Percentiles rank a stretch among this genome's conserved stretches.
Evolutionary conservation across 306 rosid genomes (phyloP).

Genomic region (Acacia melanoxylon): DNA sequence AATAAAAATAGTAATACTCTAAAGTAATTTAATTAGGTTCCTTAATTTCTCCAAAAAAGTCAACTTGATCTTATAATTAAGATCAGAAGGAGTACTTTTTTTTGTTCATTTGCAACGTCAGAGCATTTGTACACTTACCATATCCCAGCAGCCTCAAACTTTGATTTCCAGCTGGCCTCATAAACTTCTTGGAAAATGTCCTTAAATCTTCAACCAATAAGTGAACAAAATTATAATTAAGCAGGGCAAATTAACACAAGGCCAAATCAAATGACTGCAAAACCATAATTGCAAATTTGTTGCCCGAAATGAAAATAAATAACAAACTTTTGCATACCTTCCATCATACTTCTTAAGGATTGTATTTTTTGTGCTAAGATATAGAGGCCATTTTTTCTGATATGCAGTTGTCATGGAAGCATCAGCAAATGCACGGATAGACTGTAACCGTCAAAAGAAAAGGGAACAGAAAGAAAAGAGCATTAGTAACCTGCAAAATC

Average conservation of each 20-base stretch:
- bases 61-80: too few relatives aligned
- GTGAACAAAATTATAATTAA: conserved; percentile 16
- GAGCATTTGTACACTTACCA: conserved; percentile 57
- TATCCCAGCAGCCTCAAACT: conserved; percentile 93
- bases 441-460: conserved; percentile 48
- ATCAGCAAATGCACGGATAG: conserved; percentile 87
- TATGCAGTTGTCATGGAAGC: conserved; percentile 88
- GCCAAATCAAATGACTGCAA: neutral
- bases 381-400: conserved; percentile 96
- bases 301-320: neutral
- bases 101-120: neutral
- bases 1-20: too few relatives aligned
- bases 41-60: too few relatives aligned
- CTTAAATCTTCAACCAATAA: conserved; percentile 75
- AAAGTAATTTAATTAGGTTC: too few relatives aligned
- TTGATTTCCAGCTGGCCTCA: conserved; percentile 85
- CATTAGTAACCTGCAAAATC: conserved; percentile 26
- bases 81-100: neutral
- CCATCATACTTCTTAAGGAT: conserved; percentile 99
- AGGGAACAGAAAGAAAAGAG: conserved; percentile 11
- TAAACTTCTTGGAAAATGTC: conserved; percentile 99
- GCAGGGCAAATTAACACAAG: neutral
- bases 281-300: neutral
- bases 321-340: conserved; percentile 58
- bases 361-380: conserved; percentile 97